phyloP scores from a whole-genome alignment of 345 rosid genomes.

The Hirschfeldia incana region DNA sequence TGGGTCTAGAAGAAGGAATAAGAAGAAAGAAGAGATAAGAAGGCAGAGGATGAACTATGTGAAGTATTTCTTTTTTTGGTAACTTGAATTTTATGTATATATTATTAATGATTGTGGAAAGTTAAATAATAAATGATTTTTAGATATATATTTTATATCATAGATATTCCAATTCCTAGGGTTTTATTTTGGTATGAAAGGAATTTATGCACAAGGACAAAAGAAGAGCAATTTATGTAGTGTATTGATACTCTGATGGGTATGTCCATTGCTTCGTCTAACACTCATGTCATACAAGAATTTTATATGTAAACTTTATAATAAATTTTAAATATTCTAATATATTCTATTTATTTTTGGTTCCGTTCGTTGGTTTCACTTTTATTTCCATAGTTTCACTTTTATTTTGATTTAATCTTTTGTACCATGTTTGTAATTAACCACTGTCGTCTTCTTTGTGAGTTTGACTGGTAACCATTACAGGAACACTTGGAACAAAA shows the following conservation, averaged over 20 bases:
- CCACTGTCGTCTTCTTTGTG: neutral
- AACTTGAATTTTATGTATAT: conserved; percentile 8
- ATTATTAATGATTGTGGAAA: conserved; percentile 37
- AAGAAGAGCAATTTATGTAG: conserved; percentile 32
- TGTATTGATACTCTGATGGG: conserved; percentile 33
- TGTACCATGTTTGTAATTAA: neutral
- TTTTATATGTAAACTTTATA: neutral
- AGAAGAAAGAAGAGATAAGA: conserved; percentile 29
- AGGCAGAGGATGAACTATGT: conserved; percentile 29
- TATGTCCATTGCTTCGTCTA: conserved; percentile 21
- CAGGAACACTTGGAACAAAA: too few relatives aligned
- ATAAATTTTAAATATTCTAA: neutral
- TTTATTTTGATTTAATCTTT: neutral
- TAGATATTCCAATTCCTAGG: conserved; percentile 31
- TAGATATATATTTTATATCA: neutral
- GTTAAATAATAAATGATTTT: conserved; percentile 19
- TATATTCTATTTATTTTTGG: neutral
- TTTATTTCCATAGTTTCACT: neutral
- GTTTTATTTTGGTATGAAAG: conserved; percentile 38
- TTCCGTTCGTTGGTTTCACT: neutral
- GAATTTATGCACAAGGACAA: conserved; percentile 39
- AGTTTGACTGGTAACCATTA: too few relatives aligned
- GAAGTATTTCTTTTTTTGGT: conserved; percentile 30
- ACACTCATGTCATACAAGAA: conserved; percentile 27
- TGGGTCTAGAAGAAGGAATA: conserved; percentile 14